Base-by-base conservation (phyloP, 306 rosid genomes). In the Lagenaria siceraria region DNA sequence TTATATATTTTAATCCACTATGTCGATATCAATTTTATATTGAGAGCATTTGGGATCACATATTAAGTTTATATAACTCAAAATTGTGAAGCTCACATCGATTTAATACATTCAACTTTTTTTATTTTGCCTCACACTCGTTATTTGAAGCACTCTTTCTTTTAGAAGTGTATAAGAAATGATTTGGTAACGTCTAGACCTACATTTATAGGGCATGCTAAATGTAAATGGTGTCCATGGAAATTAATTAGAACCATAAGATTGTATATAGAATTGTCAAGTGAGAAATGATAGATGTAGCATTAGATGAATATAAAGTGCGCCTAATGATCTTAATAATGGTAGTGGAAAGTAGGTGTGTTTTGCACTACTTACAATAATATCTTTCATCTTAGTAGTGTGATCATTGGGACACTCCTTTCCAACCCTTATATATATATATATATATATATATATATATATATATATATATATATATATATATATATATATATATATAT, bases 321-420 rank as follows among this genome's bases (percentile, higher is more conserved):
- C 56, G 75, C 75, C 38, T 46, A 70, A 70, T 70, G 38, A 42
- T 70, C 56, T 43, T 24, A 24, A 70, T 10, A 43, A 70, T 7
- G 15, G 58, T 70, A 70, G 75, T 70, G 75, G 75, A 70, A 21
- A 70, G 36, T 70, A 13, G 56, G 75, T 70, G 55, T 43, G 48
- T 42, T 25, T 18, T 42, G 75, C 75, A 43, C 75, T 69, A 69
- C 10, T 22, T 22, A 69, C 49, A n/a, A 38, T 61, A 0, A 40
- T 10, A 22, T 40, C 42, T 14, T 12, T 36, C 53, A n/a, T 66
- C 52, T 21, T 66, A n/a, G 49, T 19, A 18, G 27, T 65, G 49
- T 65, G 49, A 9, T 40, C 29, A 13, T 60, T 62, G 7, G 35
- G 42, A 6, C 21, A 62, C 21, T 62, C n/a, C 36, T 62, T 33